Evolutionary conservation across 139 green algal species (phyloP), one percentile per base, ranked within the genome.

Genomic region (Chlamydomonas applanata): DNA sequence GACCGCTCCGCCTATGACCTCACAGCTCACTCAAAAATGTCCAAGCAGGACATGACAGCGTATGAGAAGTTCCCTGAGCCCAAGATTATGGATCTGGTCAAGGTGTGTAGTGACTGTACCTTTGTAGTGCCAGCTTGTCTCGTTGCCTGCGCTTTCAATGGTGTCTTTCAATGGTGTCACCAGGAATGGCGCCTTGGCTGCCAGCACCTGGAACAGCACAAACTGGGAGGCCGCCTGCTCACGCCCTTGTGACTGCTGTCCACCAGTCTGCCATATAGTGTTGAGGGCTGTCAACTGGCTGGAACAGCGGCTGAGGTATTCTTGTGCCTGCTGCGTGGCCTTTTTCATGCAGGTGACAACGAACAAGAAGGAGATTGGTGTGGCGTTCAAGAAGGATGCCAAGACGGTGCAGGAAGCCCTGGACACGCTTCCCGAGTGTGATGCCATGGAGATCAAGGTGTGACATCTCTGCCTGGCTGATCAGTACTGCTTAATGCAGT

Each of bases 1-100:
- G 96, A 99, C 83, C 89, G 96, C 34, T 93, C 85, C 9, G 96
- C 96, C 0, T 99, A 91, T 73, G 96, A 99, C 85, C 85, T 99
- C 30, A 82, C 59, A 29, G 80, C 89, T 9, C 93, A 98, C 83
- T 67, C 87, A 13, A 66, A 66, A 20, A 86, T 86, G 71, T 89
- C 71, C 84, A 97, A 97, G 85, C 71, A 67, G 32, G 88, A 97
- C 56, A 84, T 98, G 57, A 85, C 73, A 0, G 95, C 94, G 25
- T 90, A 91, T 46, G 92, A 98, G 77, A 88, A 82, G 71, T 98
- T 91, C 79, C n/a, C 77, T n/a, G 86, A 95, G 80, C 91, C 94
- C 4, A 78, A 83, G 33, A 82, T 87, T 66, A 88, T 90, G 75
- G 90, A 97, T 68, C 82, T 91, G 49, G 34, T 73, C 49, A 73